These are phyloP conservation scores for Globisporangium nodosum DNA, from an alignment of 352 stramenopile species.

Conservation along the genomic window DNA sequence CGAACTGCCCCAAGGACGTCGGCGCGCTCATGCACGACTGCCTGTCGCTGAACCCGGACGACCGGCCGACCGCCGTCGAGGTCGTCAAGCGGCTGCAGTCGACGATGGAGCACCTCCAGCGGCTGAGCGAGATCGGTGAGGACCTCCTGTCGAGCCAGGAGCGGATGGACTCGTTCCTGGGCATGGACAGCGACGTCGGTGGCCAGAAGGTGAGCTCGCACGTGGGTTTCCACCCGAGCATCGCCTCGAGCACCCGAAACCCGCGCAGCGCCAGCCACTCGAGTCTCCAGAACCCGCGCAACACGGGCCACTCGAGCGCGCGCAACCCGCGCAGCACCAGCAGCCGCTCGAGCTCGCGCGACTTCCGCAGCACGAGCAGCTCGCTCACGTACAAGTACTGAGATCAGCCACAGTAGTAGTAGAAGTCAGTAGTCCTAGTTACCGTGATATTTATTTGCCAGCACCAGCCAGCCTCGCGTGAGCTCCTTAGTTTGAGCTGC, in stretches of 20 bases:
- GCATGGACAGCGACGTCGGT: conserved; percentile 1
- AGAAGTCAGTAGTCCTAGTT: too few species aligned
- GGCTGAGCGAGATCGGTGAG: conserved; percentile 44
- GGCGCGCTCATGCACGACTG: conserved; percentile 46
- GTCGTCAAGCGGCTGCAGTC: conserved; percentile 30
- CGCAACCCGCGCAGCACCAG: not conserved
- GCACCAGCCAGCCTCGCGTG: too few species aligned
- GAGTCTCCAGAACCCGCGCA: not conserved
- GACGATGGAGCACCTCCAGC: conserved; percentile 42
- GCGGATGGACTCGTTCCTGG: conserved; percentile 39
- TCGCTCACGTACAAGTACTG: conserved; percentile 5
- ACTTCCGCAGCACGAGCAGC: not conserved
- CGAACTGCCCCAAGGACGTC: conserved; percentile 39
- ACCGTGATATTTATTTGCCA: too few species aligned
- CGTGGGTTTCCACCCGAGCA: conserved; percentile 6
- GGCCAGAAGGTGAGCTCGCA: not conserved
- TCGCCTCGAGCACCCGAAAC: conserved; percentile 1
- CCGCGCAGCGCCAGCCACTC: not conserved
- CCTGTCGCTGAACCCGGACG: conserved; percentile 36
- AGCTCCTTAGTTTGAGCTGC: too few species aligned
- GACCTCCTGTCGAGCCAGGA: conserved; percentile 23
- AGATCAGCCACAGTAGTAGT: too few species aligned
- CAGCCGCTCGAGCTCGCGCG: not conserved
- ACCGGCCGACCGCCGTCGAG: conserved; percentile 34
- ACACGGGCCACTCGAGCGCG: not conserved